A percentile compares a stretch with the other conserved stretches of the same genome.
Conservation (phyloP, 2,329 filamentous ascomycete genomes). For the Ceratocystis eucalypticola region DNA sequence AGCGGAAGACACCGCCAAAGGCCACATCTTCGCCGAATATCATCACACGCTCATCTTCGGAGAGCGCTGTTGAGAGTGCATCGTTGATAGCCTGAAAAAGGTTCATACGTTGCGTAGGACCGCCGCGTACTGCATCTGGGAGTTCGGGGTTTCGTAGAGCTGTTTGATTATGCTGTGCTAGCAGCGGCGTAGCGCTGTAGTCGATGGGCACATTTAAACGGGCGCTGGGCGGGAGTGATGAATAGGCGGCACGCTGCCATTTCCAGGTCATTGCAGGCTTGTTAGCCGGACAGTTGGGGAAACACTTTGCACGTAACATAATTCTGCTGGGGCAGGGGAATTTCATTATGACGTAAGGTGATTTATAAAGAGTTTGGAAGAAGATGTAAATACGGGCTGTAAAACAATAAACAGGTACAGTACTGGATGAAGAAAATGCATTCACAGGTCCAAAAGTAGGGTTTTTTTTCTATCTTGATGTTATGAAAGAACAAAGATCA, state of each 20-base stretch:
- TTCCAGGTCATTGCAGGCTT: not conserved
- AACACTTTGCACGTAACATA: not conserved
- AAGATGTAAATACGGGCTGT: not conserved
- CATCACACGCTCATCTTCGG: slow-evolving; percentile 71
- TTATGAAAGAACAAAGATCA: not conserved
- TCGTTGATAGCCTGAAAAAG: slow-evolving; percentile 90
- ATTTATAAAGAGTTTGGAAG: not conserved
- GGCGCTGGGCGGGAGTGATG: slow-evolving; percentile 45
- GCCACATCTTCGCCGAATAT: slow-evolving; percentile 95
- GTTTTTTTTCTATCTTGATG: not conserved
- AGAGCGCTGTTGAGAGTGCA: slow-evolving; percentile 68
- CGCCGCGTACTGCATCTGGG: slow-evolving; percentile 47
- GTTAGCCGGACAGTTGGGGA: not conserved
- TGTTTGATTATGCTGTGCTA: slow-evolving; percentile 64
- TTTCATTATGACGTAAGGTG: not conserved
- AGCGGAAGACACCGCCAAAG: slow-evolving; percentile 92
- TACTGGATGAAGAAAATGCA: not conserved
- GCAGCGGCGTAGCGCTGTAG: slow-evolving; percentile 66
- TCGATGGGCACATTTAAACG: slow-evolving; percentile 75
- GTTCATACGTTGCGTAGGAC: slow-evolving; percentile 75
- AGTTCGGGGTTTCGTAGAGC: slow-evolving; percentile 62
- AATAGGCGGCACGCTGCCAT: slow-evolving; percentile 29
- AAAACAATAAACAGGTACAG: not conserved
- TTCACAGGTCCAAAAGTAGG: not conserved
- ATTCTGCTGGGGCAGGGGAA: not conserved